Conservation (phyloP, 2,329 filamentous ascomycete genomes). For the Ophiostoma sp. region DNA sequence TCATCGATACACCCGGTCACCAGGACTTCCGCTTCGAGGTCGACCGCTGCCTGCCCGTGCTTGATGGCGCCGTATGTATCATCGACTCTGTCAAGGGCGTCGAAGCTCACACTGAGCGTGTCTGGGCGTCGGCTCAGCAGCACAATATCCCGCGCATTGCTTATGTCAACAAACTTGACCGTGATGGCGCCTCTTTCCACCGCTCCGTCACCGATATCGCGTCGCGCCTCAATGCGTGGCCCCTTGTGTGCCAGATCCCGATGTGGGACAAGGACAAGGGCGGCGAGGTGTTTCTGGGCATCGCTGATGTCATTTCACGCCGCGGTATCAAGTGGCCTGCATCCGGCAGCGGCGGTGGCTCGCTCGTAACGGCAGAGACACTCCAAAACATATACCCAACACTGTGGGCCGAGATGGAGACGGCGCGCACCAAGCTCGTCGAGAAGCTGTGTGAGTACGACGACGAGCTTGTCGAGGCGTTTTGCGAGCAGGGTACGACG, state of each 20-base stretch:
- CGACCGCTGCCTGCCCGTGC: constrained; percentile 64
- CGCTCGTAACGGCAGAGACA: constrained; percentile 31
- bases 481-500: constrained; percentile 70
- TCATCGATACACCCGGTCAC: constrained; percentile 95
- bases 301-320: constrained; percentile 76
- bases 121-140: constrained; percentile 84
- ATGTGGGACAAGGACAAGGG: constrained; percentile 86
- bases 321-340: constrained; percentile 66
- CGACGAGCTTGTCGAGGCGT: constrained; percentile 77
- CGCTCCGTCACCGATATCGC: constrained; percentile 83
- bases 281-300: constrained; percentile 67
- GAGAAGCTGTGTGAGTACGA: constrained; percentile 86
- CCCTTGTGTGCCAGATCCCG: constrained; percentile 87
- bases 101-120: constrained; percentile 93
- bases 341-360: constrained; percentile 30
- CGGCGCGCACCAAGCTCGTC: constrained; percentile 70
- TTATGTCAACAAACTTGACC: constrained; percentile 80
- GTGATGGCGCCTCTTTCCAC: constrained; percentile 75
- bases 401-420: constrained; percentile 62
- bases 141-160: constrained; percentile 79
- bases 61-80: constrained; percentile 36
- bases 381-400: constrained; percentile 51
- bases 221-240: constrained; percentile 72
- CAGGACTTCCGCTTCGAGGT: constrained; percentile 98
- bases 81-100: constrained; percentile 50